These are phyloP conservation scores for Entomortierella lignicola DNA, from an alignment of 192 early-diverging fungal genomes.

Conservation along the genomic window DNA sequence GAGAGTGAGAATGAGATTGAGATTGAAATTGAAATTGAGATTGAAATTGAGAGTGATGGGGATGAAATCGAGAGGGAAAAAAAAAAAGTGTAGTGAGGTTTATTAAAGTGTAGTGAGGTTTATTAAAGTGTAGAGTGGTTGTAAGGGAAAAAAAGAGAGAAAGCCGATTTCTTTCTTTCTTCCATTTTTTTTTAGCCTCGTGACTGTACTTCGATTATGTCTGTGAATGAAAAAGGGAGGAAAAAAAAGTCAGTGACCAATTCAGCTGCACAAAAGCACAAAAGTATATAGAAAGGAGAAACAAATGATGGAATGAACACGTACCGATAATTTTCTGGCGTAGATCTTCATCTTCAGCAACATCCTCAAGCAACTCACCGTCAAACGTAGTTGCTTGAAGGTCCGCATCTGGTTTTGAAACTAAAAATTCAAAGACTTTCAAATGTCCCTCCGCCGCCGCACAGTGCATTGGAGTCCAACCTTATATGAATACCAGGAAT, in stretches of 20 bases:
- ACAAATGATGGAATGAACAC: background rate
- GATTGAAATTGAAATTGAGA: no score
- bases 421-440: constrained; percentile 61
- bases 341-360: constrained; percentile 47
- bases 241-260: constrained; percentile 1
- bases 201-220: constrained; percentile 35
- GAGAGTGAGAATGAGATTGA: no score
- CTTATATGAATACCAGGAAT: no score
- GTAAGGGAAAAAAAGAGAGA: no score
- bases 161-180: no score
- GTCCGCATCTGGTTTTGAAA: constrained; percentile 23
- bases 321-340: constrained; percentile 43
- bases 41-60: background rate
- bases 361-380: constrained; percentile 44
- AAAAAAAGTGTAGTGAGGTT: background rate
- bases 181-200: constrained; percentile 1
- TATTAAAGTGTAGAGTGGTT: background rate
- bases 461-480: constrained; percentile 78
- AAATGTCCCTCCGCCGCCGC: constrained; percentile 74
- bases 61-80: no score
- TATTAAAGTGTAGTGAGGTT: background rate
- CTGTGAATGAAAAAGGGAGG: background rate
- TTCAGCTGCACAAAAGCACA: background rate
- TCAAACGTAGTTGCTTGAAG: constrained; percentile 42
- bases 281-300: constrained; percentile 1